Evolutionary conservation across 345 rosid genomes (phyloP).

Genomic region (Boechera retrofracta): DNA sequence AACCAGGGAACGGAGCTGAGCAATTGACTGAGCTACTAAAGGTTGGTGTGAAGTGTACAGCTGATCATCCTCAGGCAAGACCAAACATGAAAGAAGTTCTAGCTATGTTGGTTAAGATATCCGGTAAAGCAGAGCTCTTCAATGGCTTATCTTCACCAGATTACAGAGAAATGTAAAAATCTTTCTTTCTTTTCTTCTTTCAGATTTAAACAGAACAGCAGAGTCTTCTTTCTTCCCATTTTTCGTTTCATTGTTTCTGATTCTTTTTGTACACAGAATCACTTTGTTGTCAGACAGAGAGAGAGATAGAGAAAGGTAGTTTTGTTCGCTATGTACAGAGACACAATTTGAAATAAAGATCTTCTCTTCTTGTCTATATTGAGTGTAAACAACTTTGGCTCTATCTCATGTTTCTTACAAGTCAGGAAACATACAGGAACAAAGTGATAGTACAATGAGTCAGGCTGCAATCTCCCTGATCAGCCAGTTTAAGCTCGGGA

Average conservation of each 20-base stretch:
- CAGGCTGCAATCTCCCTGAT: constrained; percentile 65
- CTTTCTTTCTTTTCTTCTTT: constrained; percentile 16
- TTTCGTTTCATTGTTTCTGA: constrained; percentile 38
- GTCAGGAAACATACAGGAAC: constrained; percentile 25
- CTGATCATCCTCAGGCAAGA: constrained; percentile 78
- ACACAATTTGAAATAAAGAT: constrained; percentile 15
- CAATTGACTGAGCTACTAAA: constrained; percentile 67
- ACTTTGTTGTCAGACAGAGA: constrained; percentile 24
- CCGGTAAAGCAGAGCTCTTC: constrained; percentile 47
- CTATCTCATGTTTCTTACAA: constrained; percentile 29
- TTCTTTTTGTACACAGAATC: constrained; percentile 48
- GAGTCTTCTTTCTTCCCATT: constrained; percentile 23
- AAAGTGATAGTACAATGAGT: constrained; percentile 23
- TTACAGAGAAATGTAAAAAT: constrained; percentile 45
- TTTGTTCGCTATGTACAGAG: constrained; percentile 39
- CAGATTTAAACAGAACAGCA: constrained; percentile 32
- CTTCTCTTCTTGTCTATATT: constrained; percentile 33
- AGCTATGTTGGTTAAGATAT: constrained; percentile 58
- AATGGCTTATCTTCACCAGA: constrained; percentile 47
- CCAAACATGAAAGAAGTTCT: constrained; percentile 94
- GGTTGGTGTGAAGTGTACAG: constrained; percentile 73
- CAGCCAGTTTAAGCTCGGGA: constrained; percentile 70
- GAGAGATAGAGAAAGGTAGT: constrained; percentile 20
- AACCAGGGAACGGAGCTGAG: constrained; percentile 66
- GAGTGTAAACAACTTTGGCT: constrained; percentile 11